Base-by-base conservation (phyloP, 139 green algal species). In the Chlamydomonas eustigma region DNA sequence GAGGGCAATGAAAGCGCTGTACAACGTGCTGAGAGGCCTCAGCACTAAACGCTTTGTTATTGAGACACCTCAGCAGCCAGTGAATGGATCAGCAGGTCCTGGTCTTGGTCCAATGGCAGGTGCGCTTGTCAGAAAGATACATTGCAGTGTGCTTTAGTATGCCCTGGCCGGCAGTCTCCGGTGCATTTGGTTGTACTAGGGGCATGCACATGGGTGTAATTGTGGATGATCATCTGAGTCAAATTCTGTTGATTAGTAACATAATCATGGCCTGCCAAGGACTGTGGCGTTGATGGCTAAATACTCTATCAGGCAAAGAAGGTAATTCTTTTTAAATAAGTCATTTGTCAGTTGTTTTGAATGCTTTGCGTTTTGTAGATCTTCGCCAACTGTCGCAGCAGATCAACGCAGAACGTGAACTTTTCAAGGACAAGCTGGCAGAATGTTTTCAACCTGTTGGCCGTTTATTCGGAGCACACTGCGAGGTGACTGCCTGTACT, bases 41-140 rank as follows among this genome's bases (percentile, higher is more conserved):
- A 50, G 64, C 44, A 84, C 78, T 39, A 94, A 94, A 52, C 78
- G 87, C 18, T 92, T 94, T 81, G 89, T 94, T 2, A 81, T 93
- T 8, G 88, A 92, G 39, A 25, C 75, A 31, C 72, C 71, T 58
- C 44, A 58, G 44, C 44, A 12, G 12, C 12, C 12, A 58, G 44
- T 12, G 18, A 58, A 58, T 18, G 44, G 44, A 58, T 12, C 44
- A 58, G 18, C 50, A 51, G 66, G 8, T 18, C 12, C 33, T 5
- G 28, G 12, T 5, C 24, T 50, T 8, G n/a, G 6, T 31, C 63
- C 28, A 37, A 70, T 70, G 30, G 63, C 63, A 31, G 25, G n/a
- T 70, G 25, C 24, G n/a, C 28, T 35, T 63, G 22, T 22, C 50
- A 22, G 22, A 22, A 63, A 28, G 22, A 22, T 22, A 28, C 50